Percentiles rank a stretch among this genome's conserved stretches.
phyloP scores from a whole-genome alignment of 345 rosid species.

The Pelargonium nanum region DNA sequence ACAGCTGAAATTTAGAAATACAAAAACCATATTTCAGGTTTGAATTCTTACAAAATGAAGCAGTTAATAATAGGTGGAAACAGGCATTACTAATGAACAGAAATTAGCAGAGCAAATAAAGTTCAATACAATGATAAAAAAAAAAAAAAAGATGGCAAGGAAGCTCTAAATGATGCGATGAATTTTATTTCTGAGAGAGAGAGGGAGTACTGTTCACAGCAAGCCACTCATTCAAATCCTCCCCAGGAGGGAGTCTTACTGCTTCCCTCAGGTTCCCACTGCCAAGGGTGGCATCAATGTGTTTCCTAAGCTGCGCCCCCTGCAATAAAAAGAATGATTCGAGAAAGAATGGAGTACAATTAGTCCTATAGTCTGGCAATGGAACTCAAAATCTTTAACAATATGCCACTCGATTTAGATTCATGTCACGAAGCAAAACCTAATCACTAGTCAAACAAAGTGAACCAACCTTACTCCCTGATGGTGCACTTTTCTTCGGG shows the following conservation, averaged over 20 bases:
- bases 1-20: conserved; percentile 58
- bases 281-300: conserved; percentile 94
- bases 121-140: neutral
- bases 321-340: conserved; percentile 17
- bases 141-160: neutral
- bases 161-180: neutral
- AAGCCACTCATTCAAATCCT: conserved; percentile 97
- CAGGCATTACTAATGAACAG: neutral
- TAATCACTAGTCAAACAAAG: conserved; percentile 2
- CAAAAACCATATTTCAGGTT: conserved; percentile 15
- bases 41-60: conserved; percentile 1
- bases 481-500: conserved; percentile 94
- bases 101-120: neutral
- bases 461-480: conserved; percentile 87
- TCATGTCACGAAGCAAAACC: no score
- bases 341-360: neutral
- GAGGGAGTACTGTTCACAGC: conserved; percentile 77
- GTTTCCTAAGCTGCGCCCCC: conserved; percentile 98
- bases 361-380: neutral
- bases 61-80: neutral
- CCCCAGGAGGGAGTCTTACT: conserved; percentile 97
- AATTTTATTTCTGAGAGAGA: conserved; percentile 11
- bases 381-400: neutral
- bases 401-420: neutral
- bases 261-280: conserved; percentile 99